Evolutionary conservation across 768 basidiomycete species (phyloP), one percentile per base, ranked within the genome.

Genomic region (Naganishia vaughanmartiniae): DNA sequence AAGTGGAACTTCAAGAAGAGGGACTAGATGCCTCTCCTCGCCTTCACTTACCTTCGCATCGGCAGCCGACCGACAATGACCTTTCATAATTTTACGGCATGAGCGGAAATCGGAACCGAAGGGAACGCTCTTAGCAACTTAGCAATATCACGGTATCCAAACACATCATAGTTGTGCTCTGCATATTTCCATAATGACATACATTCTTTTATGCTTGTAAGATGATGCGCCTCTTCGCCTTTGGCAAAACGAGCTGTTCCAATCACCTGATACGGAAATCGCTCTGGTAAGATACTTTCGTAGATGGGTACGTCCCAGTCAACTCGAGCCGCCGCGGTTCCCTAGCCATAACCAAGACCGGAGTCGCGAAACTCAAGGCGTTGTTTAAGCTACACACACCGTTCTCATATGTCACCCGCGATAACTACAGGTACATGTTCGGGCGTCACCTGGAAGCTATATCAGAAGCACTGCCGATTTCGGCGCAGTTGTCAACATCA

Each of bases 1-100:
- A 51, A 58, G 19, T 70, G 69, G 69, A n/a, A 63, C 45, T 70
- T 70, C 58, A 31, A 31, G 42, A 51, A 51, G 48, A 51, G n/a
- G 48, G 21, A 51, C 48, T 51, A 51, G 24, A 51, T 9, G 24
- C 12, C 48, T 24, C 12, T 12, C 9, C 4, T 51, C 48, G 15
- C 21, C 45, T 46, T 4, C 17, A 46, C 15, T 9, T 17, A 4
- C 45, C 46, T 21, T 46, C 9, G 12, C 36, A 5, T 6, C 36
- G 12, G 5, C 36, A 5, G 42, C 42, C 7, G 21, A n/a, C 48
- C 24, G 48, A 15, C 21, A 26, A 24, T 51, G 45, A 51, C 48
- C 7, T 7, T 12, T 15, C 42, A 42, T 42, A 42, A 42, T 42
- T 2, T 42, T 42, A 2, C 15, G 21, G 4, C 48, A n/a, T n/a